phyloP scores from a whole-genome alignment of 169 alveolate species.

The Plasmodium vinckei region DNA sequence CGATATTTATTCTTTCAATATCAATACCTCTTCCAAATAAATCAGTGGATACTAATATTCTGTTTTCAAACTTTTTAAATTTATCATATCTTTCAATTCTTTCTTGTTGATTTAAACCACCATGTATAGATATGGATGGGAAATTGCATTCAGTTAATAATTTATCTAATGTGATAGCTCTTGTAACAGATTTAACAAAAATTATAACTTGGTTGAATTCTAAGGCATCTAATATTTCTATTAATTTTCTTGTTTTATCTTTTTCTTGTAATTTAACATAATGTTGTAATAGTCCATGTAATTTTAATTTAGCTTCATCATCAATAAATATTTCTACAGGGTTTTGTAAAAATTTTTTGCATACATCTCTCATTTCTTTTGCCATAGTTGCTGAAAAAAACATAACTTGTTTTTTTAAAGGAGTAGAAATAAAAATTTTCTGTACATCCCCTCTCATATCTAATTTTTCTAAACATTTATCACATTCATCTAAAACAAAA shows the following conservation, averaged over 20 bases:
- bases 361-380: constrained; percentile 95
- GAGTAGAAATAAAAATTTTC: constrained; percentile 96
- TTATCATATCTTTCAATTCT: constrained; percentile 96
- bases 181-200: constrained; percentile 95
- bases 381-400: constrained; percentile 99
- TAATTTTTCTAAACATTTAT: constrained; percentile 97
- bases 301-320: constrained; percentile 98
- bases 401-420: constrained; percentile 98
- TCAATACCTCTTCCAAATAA: constrained; percentile 99
- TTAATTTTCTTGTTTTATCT: constrained; percentile 97
- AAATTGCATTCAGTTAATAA: constrained; percentile 97
- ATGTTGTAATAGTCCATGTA: constrained; percentile 99
- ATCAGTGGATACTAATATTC: constrained; percentile 99
- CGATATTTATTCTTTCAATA: constrained; percentile 99
- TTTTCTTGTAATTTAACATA: constrained; percentile 97
- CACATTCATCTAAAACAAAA: constrained; percentile 99
- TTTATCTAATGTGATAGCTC: constrained; percentile 97
- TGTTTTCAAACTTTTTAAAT: constrained; percentile 97
- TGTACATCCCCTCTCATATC: constrained; percentile 99
- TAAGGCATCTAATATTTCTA: constrained; percentile 96
- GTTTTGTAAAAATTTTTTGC: constrained; percentile 98
- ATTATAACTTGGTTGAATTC: constrained; percentile 99
- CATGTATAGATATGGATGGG: constrained; percentile 99
- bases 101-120: constrained; percentile 90
- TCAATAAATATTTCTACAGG: constrained; percentile 99